Percentiles rank a stretch among this genome's conserved stretches.
phyloP scores from a whole-genome alignment of 306 rosid genomes.

The Malus domestica region DNA sequence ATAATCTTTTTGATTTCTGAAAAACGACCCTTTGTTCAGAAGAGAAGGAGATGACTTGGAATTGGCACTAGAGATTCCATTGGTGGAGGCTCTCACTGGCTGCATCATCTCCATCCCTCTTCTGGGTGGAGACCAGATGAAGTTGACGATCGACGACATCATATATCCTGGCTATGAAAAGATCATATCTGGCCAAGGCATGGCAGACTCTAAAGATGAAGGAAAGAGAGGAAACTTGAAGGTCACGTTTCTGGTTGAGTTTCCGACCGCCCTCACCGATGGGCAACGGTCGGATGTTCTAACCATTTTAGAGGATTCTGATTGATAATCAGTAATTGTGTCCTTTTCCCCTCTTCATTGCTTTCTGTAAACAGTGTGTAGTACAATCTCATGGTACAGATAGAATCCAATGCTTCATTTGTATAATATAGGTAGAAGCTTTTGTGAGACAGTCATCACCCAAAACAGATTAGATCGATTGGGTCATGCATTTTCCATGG shows the following conservation, averaged over 20 bases:
- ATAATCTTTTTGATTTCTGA: slow-evolving; percentile 43
- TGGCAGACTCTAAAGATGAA: slow-evolving; percentile 41
- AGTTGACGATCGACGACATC: slow-evolving; percentile 38
- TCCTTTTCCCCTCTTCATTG: not conserved
- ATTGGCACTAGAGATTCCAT: slow-evolving; percentile 44
- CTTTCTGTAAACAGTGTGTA: not conserved
- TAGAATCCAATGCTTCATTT: not conserved
- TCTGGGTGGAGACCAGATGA: slow-evolving; percentile 52
- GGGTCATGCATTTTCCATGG: not conserved
- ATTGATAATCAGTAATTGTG: not conserved
- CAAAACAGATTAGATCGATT: not conserved
- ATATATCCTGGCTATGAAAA: slow-evolving; percentile 52
- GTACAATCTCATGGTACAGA: not conserved
- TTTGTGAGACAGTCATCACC: not conserved
- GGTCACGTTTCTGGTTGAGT: slow-evolving; percentile 49
- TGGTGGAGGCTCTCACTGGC: slow-evolving; percentile 66
- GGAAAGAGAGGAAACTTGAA: slow-evolving; percentile 58
- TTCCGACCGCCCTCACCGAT: slow-evolving; percentile 51
- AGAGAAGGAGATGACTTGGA: slow-evolving; percentile 81
- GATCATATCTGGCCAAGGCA: slow-evolving; percentile 54
- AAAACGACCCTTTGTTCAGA: slow-evolving; percentile 38
- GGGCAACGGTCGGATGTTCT: slow-evolving; percentile 50
- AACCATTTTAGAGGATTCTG: slow-evolving; percentile 33
- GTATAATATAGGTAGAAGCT: slow-evolving; percentile 6
- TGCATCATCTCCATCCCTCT: slow-evolving; percentile 52